Percentiles rank a stretch among this genome's conserved stretches.
phyloP scores from a whole-genome alignment of 1,139 yeast species.

The Yamadazyma diddensiae region DNA sequence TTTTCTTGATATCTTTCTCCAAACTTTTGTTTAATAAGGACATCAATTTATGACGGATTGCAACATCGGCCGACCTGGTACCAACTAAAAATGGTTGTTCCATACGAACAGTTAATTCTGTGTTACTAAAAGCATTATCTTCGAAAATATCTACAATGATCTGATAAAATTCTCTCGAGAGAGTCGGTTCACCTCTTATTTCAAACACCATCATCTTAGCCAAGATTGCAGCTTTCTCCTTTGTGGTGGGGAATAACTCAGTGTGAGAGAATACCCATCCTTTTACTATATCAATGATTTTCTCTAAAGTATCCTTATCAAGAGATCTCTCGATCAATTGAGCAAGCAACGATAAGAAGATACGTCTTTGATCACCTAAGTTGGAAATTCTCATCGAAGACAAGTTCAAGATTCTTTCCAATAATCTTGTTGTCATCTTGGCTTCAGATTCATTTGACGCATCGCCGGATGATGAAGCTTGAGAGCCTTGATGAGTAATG shows the following conservation, averaged over 20 bases:
- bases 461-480: conserved; percentile 29
- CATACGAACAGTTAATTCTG: conserved; percentile 92
- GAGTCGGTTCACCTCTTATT: conserved; percentile 75
- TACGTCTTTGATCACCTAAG: conserved; percentile 89
- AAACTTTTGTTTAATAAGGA: conserved; percentile 73
- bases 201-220: conserved; percentile 95
- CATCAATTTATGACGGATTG: conserved; percentile 78
- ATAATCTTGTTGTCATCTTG: conserved; percentile 69
- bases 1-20: conserved; percentile 73
- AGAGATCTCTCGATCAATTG: conserved; percentile 87
- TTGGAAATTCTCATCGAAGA: conserved; percentile 78
- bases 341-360: conserved; percentile 80
- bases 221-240: conserved; percentile 92
- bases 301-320: conserved; percentile 70
- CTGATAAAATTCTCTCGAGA: conserved; percentile 79
- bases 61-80: conserved; percentile 76
- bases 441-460: conserved; percentile 61
- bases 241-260: conserved; percentile 89
- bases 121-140: conserved; percentile 71
- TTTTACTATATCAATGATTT: conserved; percentile 75
- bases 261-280: conserved; percentile 85
- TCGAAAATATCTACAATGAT: conserved; percentile 88
- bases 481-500: conserved; percentile 54
- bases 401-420: conserved; percentile 74
- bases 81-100: conserved; percentile 97